Base-by-base conservation (phyloP, 805 yeast species). In the Lachancea cidri region DNA sequence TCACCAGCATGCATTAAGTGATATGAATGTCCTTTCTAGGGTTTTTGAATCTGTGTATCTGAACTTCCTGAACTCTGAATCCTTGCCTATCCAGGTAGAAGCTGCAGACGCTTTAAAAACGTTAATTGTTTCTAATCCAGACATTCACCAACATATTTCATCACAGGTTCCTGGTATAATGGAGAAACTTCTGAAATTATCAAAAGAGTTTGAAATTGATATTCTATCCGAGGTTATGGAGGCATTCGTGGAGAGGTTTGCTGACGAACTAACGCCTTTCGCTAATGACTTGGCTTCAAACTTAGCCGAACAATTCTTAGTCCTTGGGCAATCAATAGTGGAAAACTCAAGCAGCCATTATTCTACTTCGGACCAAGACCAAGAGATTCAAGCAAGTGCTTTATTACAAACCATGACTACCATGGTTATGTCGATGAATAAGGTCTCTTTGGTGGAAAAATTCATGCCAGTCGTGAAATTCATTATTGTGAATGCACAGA, bases 181-280 rank as follows among this genome's bases (percentile, higher is more conserved):
- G 83, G 85, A 86, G 47, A 81, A 77, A 50, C 67, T 93, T 42
- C 68, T 93, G 51, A 78, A 76, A 29, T 64, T 93, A 32, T 82
- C 95, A 5, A 81, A 84, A 57, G 77, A 79, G 41, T 81, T 87
- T 52, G 98, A 93, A 55, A 76, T 83, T 47, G 98, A 94, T 55
- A 75, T 86, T 29, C 71, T 93, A 17, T 77, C 94, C 5, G 83
- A 80, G 36, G 95, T 91, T n/a, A 87, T 93, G 81, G 98, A 93
- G 66, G 88, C 87, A 42, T 86, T 93, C 59, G 96, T 93, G 25
- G 96, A 88, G 55, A 74, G 77, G 45, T 94, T 86, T 62, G 75
- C 95, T 2, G 83, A 77, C 42, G 94, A 91, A 63, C 71, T 93
- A 47, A 86, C 88, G 37, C 97, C 98, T 15, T 91, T 86, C 65